These are phyloP conservation scores for Sclerotinia minor DNA, from an alignment of 2,329 filamentous ascomycete genomes.

Conservation along the genomic window DNA sequence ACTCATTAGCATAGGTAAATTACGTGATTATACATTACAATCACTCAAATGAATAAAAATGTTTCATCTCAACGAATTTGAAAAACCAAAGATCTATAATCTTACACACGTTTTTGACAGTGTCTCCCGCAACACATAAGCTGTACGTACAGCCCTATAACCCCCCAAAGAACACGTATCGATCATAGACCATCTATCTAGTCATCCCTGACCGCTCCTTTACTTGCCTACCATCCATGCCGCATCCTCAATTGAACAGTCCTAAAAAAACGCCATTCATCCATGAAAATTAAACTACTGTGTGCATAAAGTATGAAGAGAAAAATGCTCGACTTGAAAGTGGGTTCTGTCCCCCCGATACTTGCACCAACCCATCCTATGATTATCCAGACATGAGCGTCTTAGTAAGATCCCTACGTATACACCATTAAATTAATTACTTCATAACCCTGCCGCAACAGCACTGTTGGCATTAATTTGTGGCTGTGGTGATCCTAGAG, in stretches of 20 bases:
- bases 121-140: not conserved
- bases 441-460: conserved; percentile 23
- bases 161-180: conserved; percentile 13
- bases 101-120: conserved; percentile 19
- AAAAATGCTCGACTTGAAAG: conserved; percentile 1
- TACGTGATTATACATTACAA: not conserved
- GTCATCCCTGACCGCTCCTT: conserved; percentile 10
- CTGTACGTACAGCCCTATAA: conserved; percentile 9
- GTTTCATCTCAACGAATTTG: conserved; percentile 2
- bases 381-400: conserved; percentile 18
- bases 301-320: conserved; percentile 12
- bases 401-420: conserved; percentile 8
- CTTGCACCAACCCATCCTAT: conserved; percentile 1
- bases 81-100: conserved; percentile 27
- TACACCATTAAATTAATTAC: conserved; percentile 5
- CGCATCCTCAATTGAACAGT: not conserved
- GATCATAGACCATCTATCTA: conserved; percentile 21
- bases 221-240: conserved; percentile 18
- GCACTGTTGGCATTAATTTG: conserved; percentile 37
- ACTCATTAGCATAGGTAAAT: not conserved
- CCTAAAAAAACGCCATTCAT: conserved; percentile 14
- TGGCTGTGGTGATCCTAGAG: conserved; percentile 34
- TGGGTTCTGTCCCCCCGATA: not conserved
- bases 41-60: not conserved
- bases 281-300: conserved; percentile 23